Evolutionary conservation across 805 yeast genomes (phyloP), one percentile per base, ranked within the genome.

Genomic region (Yarrowia keelungensis): DNA sequence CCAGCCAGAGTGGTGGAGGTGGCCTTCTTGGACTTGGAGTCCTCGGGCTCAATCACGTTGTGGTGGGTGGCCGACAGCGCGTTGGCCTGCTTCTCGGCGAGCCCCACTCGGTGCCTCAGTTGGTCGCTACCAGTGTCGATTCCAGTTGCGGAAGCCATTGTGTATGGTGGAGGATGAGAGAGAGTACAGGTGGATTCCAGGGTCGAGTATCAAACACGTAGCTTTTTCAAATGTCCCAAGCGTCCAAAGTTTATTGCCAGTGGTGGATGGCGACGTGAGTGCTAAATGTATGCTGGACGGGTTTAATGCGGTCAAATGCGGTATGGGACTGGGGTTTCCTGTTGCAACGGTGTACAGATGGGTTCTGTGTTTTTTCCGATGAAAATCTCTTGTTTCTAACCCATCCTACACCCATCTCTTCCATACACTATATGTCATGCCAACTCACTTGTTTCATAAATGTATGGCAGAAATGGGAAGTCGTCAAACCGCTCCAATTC

Each of bases 151-250:
- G 65, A 59, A 43, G 65, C 65, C 65, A 59, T 59, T 32, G 46
- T 59, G 50, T 11, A 15, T 10, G 5, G 41, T 51, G 26, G 50
- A 43, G 50, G 14, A 45, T 16, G 35, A 22, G 16, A 15, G 26
- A 15, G 19, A 50, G 56, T 26, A 26, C 32, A 26, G 32, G 32
- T 26, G 12, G 39, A 11, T 38, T 38, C 12, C 39, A 10, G 14
- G 53, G 53, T 32, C 53, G 22, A 32, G 39, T 35, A 16, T 16
- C 14, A 43, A 59, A 59, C 65, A 59, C 65, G 65, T 59, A 59
- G 65, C 65, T 59, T 59, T 59, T 59, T 59, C 51, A 59, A 59
- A 59, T 43, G 65, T 59, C 65, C 65, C 65, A 59, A 58, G 14
- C 8, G 26, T 56, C 35, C 32, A 56, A 39, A 38, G 59, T 36